phyloP scores from a whole-genome alignment of 371 early-diverging fungal genomes.

The Mucor saturninus region DNA sequence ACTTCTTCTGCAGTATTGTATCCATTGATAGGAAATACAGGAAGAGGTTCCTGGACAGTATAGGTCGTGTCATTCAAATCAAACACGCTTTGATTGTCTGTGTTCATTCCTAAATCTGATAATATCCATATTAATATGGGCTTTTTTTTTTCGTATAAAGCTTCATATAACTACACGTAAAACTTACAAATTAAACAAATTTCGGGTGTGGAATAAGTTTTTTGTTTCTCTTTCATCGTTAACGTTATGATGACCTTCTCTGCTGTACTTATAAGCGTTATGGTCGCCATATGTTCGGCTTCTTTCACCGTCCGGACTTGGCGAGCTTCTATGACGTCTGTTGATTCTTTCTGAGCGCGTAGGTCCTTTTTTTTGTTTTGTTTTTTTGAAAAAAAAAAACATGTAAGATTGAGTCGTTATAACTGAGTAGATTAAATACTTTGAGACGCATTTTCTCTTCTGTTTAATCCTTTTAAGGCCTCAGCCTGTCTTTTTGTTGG shows the following conservation, averaged over 20 bases:
- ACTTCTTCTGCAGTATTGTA: too few relatives aligned
- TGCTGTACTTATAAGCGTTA: slow-evolving; percentile 45
- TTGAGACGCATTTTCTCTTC: slow-evolving; percentile 60
- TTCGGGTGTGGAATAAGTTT: too few relatives aligned
- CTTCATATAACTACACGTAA: too few relatives aligned
- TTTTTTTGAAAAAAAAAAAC: too few relatives aligned
- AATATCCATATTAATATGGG: too few relatives aligned
- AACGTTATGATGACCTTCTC: slow-evolving; percentile 33
- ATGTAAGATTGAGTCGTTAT: neutral
- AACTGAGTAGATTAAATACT: slow-evolving; percentile 38
- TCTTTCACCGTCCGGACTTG: slow-evolving; percentile 44
- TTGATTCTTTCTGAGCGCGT: slow-evolving; percentile 57
- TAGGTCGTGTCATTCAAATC: too few relatives aligned
- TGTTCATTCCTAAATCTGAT: too few relatives aligned
- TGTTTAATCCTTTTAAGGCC: slow-evolving; percentile 23
- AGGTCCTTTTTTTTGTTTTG: slow-evolving; percentile 49
- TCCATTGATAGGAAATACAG: too few relatives aligned
- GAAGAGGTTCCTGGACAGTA: too few relatives aligned
- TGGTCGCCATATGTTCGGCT: slow-evolving; percentile 39
- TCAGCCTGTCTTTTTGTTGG: slow-evolving; percentile 11
- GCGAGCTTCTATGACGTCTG: slow-evolving; percentile 36
- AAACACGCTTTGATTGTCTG: too few relatives aligned
- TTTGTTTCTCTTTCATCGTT: slow-evolving; percentile 31
- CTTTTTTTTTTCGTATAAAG: too few relatives aligned
- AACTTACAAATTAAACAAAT: too few relatives aligned